phyloP scores from a whole-genome alignment of 371 early-diverging fungal species.

The Fennellomyces sp. region DNA sequence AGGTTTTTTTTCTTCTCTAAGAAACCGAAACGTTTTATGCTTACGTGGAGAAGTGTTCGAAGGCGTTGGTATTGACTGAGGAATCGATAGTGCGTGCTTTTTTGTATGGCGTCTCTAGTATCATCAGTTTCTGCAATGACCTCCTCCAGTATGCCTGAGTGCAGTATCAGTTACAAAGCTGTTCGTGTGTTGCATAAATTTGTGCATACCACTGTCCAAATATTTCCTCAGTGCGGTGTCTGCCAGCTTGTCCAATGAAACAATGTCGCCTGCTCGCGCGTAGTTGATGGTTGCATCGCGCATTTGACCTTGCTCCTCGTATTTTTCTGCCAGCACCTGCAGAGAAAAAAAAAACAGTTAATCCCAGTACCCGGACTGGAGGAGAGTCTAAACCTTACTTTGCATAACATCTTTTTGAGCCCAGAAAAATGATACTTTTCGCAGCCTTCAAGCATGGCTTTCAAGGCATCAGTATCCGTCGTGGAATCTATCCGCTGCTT shows the following conservation, averaged over 20 bases:
- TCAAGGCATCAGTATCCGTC: not conserved
- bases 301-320: constrained; percentile 17
- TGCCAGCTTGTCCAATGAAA: constrained; percentile 26
- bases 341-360: not conserved
- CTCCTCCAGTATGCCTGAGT: constrained; percentile 12
- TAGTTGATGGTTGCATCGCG: constrained; percentile 24
- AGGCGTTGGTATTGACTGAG: constrained; percentile 22
- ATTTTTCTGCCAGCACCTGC: constrained; percentile 14
- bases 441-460: constrained; percentile 1
- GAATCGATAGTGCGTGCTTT: constrained; percentile 24
- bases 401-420: constrained; percentile 1
- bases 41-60: constrained; percentile 11
- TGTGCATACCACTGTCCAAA: constrained; percentile 16
- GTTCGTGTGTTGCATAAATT: not conserved
- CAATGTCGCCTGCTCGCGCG: constrained; percentile 23
- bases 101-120: not conserved
- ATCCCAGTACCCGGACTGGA: no score
- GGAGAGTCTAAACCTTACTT: not conserved
- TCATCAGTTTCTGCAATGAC: constrained; percentile 16
- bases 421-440: not conserved
- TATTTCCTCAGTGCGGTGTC: constrained; percentile 16
- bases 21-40: not conserved
- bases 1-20: not conserved
- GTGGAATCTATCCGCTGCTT: not conserved
- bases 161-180: not conserved